Conservation (phyloP, 2,329 filamentous ascomycete species). For the Pyrenophora tritici-repentis region DNA sequence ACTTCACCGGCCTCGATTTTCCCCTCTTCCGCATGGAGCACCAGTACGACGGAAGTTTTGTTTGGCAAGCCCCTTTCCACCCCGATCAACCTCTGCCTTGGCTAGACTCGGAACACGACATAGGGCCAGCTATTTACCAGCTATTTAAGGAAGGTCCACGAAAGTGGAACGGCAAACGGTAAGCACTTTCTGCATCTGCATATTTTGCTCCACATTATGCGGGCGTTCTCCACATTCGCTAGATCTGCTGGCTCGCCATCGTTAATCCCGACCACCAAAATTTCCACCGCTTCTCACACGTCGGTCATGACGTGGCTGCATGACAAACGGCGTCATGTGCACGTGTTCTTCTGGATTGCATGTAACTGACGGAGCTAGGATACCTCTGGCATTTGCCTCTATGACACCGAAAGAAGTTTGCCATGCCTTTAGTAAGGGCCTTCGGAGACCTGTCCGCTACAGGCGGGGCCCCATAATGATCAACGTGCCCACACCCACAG, state of each 20-base stretch:
- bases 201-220: constrained; percentile 25
- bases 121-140: constrained; percentile 88
- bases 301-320: constrained; percentile 14
- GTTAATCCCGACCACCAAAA: constrained; percentile 13
- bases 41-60: constrained; percentile 80
- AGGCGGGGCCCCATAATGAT: constrained; percentile 78
- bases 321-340: constrained; percentile 12
- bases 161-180: constrained; percentile 80
- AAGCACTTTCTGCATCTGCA: constrained; percentile 42
- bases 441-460: constrained; percentile 79
- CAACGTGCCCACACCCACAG: constrained; percentile 81
- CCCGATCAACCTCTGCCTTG: constrained; percentile 87
- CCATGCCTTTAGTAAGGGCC: constrained; percentile 74
- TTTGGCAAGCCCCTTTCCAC: constrained; percentile 93
- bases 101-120: constrained; percentile 95
- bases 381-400: constrained; percentile 89
- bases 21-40: constrained; percentile 96
- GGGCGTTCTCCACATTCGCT: constrained; percentile 29
- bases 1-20: constrained; percentile 91
- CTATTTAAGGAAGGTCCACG: constrained; percentile 90
- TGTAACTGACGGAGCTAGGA: constrained; percentile 56
- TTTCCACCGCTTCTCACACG: constrained; percentile 14
- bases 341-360: constrained; percentile 22
- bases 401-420: constrained; percentile 84
- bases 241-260: constrained; percentile 24